Evolutionary conservation across 2,329 filamentous ascomycete genomes (phyloP), one percentile per base, ranked within the genome.

Genomic region (Dactylellina parvicollis): DNA sequence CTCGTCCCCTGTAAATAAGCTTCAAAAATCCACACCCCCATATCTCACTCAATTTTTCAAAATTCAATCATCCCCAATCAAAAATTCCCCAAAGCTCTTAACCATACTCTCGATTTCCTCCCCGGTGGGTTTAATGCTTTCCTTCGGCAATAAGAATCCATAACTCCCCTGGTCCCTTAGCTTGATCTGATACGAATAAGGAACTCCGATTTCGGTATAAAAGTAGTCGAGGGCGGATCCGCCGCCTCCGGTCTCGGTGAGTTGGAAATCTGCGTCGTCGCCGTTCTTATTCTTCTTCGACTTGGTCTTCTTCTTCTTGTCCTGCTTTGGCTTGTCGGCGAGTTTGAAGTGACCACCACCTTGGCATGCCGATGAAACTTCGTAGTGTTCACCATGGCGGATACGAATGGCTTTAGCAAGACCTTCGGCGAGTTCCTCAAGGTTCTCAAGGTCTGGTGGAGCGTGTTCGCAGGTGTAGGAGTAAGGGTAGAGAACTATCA

Each of bases 221-320:
- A 99, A 96, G 88, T 91, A 98, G 81, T 98, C 95, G 42, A 98
- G 87, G 1, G 91, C 92, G 52, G 91, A 93, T 1, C 94, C 94
- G 38, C 94, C 93, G n/a, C 76, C 76, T 2, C 89, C 88, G 0
- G 86, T 86, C 79, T 95, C 91, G 75, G 93, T 86, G 38, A 87
- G 83, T 2, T 84, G 83, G 20, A 83, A 81, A 4, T 60, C 50
- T 14, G 47, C 28, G 9, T 44, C 44, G 5, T 16, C 18, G 32
- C 42, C 44, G 82, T 30, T 78, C 77, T 22, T 78, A 70, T 30
- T 77, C 69, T 49, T 80, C 79, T 60, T 79, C 77, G 44, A 78
- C 78, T 36, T 79, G 79, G 2, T 75, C 65, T 79, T 76, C 76
- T 61, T 76, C 65, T 78, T 76, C 73, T 78, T 77, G 34, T 61